phyloP scores from a whole-genome alignment of 495 filamentous ascomycete species.

The Penicillium longicatenatum region DNA sequence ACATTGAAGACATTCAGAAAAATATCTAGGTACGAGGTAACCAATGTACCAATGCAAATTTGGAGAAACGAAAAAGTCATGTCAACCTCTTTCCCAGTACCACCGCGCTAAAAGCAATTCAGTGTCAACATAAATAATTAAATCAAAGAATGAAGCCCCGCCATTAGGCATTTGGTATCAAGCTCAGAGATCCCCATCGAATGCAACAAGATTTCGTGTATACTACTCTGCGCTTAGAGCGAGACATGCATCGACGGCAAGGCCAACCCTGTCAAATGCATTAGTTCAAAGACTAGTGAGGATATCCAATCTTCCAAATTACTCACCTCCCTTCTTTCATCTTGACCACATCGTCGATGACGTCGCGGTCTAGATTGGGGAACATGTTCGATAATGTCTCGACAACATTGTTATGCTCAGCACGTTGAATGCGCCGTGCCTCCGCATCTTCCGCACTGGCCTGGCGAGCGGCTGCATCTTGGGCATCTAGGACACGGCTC shows the following conservation, averaged over 20 bases:
- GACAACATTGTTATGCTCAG: slow-evolving; percentile 87
- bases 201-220: slow-evolving; percentile 19
- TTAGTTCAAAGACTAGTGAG: neutral
- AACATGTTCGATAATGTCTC: slow-evolving; percentile 94
- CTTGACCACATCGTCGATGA: slow-evolving; percentile 92
- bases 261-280: slow-evolving; percentile 66
- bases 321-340: slow-evolving; percentile 88
- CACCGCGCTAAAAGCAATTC: slow-evolving; percentile 4
- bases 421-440: slow-evolving; percentile 78
- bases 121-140: neutral
- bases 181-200: neutral
- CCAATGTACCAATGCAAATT: neutral
- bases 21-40: neutral
- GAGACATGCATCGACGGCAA: slow-evolving; percentile 90
- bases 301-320: neutral
- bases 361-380: slow-evolving; percentile 82
- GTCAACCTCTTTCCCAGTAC: neutral
- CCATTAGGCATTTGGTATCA: neutral
- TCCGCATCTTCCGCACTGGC: slow-evolving; percentile 92
- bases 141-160: neutral
- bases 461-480: slow-evolving; percentile 91
- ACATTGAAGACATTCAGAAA: slow-evolving; percentile 1
- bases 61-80: neutral
- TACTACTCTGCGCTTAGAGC: slow-evolving; percentile 62
- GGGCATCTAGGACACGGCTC: slow-evolving; percentile 51